phyloP scores from a whole-genome alignment of 1,284 basidiomycete species.

The Tetrapyrgos nigripes region DNA sequence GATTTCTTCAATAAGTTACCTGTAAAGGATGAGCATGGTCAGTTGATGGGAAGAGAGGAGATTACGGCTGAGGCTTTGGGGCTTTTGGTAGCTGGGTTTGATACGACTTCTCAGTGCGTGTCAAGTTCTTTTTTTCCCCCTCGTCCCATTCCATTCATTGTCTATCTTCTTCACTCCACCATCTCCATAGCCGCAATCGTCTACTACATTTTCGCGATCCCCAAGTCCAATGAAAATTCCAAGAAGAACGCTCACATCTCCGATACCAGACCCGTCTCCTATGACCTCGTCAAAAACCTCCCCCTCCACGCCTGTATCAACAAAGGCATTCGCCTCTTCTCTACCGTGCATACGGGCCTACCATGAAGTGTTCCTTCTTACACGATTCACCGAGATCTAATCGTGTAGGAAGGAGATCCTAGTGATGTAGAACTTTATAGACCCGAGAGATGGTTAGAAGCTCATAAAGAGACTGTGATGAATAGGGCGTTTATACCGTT shows the following conservation, averaged over 20 bases:
- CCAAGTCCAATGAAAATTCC: constrained; percentile 71
- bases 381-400: constrained; percentile 76
- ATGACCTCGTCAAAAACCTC: constrained; percentile 70
- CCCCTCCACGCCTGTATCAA: constrained; percentile 83
- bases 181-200: constrained; percentile 88
- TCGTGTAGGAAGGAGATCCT: constrained; percentile 81
- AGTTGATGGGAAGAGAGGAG: constrained; percentile 80
- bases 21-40: constrained; percentile 78
- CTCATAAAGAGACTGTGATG: too few relatives aligned
- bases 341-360: constrained; percentile 82
- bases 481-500: too few relatives aligned
- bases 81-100: constrained; percentile 85
- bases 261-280: constrained; percentile 62
- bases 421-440: constrained; percentile 78
- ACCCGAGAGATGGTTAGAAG: constrained; percentile 84
- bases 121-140: not conserved
- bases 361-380: constrained; percentile 82
- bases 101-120: constrained; percentile 83
- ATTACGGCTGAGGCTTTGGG: constrained; percentile 89
- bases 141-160: constrained; percentile 3
- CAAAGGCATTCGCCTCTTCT: constrained; percentile 84
- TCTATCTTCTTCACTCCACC: too few relatives aligned
- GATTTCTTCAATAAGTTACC: constrained; percentile 86
- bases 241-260: constrained; percentile 76
- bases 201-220: constrained; percentile 79